Base-by-base conservation (phyloP, 495 filamentous ascomycete species). In the Xylaria curta region DNA sequence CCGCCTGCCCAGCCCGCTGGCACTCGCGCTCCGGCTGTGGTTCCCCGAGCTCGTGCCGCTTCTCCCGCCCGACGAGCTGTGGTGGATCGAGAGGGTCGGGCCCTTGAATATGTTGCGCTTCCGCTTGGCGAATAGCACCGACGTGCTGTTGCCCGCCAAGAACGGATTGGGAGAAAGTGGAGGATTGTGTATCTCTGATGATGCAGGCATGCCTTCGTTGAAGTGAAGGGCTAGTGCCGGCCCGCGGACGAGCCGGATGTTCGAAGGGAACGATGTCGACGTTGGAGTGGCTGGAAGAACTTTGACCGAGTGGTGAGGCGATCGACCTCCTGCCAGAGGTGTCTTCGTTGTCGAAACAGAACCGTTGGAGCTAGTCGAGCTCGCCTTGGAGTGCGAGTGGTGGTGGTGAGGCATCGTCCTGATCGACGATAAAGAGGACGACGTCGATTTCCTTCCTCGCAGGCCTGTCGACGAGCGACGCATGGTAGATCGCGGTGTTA, bases 391-490 rank as follows among this genome's bases (percentile, higher is more conserved):
- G 77, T 97, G 96, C 33, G 91, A 89, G 77, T 97, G 94, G 64
- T 97, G 94, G 76, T 97, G 94, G 63, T 96, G 94, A 76, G 97
- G 95, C 75, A 98, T 93, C 56, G 92, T 96, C 56, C 95, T 91
- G 72, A 98, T 91, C 0, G 94, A 97, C 19, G 94, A 97, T 26
- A 99, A 89, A 12, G 96, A 98, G 3, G 94, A 97, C 6, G 95
- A 98, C 4, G 96, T 98, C 3, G 95, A 98, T 79, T 97, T 98
- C 70, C 96, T 89, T 40, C 96, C 97, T 51, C 95, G 90, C 24
- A 98, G 86, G n/a, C 84, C 84, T 13, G 74, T 93, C 28, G 87
- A 87, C 10, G 88, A 89, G 28, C 92, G 92, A 40, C 95, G 88
- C 73, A 95, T 91, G 3, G 93, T 94, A 28, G 92, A 92, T 46